These are phyloP conservation scores for Cyberlindnera samutprakarnensis DNA, from an alignment of 805 yeast genomes.

Conservation along the genomic window DNA sequence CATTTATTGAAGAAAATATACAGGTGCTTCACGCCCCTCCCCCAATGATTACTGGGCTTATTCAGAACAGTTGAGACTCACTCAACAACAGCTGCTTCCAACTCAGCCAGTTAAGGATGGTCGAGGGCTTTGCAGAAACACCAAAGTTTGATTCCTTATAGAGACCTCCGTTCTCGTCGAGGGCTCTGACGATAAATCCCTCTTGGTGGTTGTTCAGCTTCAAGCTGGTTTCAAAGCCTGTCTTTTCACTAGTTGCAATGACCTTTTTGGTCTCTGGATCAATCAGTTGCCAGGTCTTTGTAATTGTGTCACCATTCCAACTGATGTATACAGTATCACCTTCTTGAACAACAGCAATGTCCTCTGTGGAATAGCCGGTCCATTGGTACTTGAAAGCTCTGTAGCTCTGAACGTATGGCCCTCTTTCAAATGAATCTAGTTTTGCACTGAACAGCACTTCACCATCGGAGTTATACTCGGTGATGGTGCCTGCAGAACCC, in stretches of 20 bases:
- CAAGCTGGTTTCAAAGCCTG: slow-evolving; percentile 25
- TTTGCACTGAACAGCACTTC: slow-evolving; percentile 27
- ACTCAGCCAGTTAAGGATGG: too few relatives aligned
- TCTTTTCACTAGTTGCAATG: slow-evolving; percentile 17
- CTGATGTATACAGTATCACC: slow-evolving; percentile 22
- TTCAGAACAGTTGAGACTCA: too few relatives aligned
- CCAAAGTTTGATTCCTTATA: too few relatives aligned
- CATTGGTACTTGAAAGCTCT: slow-evolving; percentile 30
- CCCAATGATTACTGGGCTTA: too few relatives aligned
- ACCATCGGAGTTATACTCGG: slow-evolving; percentile 25
- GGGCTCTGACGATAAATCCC: too few relatives aligned
- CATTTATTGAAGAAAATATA: too few relatives aligned
- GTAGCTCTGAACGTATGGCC: slow-evolving; percentile 25
- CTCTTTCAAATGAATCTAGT: slow-evolving; percentile 25
- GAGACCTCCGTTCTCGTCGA: too few relatives aligned
- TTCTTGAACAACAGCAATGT: slow-evolving; percentile 21
- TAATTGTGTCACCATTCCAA: slow-evolving; percentile 34
- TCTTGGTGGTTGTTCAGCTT: too few relatives aligned
- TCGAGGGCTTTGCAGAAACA: too few relatives aligned
- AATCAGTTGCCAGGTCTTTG: slow-evolving; percentile 24
- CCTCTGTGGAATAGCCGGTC: slow-evolving; percentile 28
- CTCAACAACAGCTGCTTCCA: too few relatives aligned
- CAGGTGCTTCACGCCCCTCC: too few relatives aligned
- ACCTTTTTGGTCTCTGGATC: slow-evolving; percentile 7
- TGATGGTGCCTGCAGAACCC: slow-evolving; percentile 33